Base-by-base conservation (phyloP, 1,139 yeast species). In the Blastobotrys ciferrii region DNA sequence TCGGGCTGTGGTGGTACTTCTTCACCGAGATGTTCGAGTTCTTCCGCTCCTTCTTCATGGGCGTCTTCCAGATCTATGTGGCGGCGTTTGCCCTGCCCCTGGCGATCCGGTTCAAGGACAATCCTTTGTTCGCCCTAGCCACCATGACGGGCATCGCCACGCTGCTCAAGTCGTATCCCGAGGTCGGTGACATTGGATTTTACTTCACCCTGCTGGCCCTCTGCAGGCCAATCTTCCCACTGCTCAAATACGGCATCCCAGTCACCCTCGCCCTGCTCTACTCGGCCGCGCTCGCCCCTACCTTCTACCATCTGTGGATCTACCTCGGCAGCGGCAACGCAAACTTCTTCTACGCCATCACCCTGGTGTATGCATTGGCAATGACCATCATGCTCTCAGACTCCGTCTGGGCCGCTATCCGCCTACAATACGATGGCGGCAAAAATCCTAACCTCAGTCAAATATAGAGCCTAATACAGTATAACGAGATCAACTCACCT, bases 1-100 rank as follows among this genome's bases (percentile, higher is more conserved):
- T 92, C 55, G 98, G 98, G 0, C 73, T 92, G 35, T 92, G 99
- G 99, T 92, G 99, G 99, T 92, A 92, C 70, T 81, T 91, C 59
- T 92, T 92, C 72, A 85, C 94, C 25, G 98, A 92, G 65, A 87
- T 92, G 82, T 92, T 92, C 69, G 94, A 84, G 48, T 87, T 82
- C 62, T 92, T 92, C 73, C 77, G 85, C 25, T 82, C 88, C 14
- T 89, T 92, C 64, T 92, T 87, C 71, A 71, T 84, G 37, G 83
- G 89, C 9, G 83, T 89, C 23, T 94, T 91, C 77, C 92, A 89
- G 62, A 61, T 91, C 42, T 88, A 82, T 67, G 69, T 82, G n/a
- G 71, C 80, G 28, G 69, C 84, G 2, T 87, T 87, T 63, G 74
- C 85, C 2, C 53, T 85, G 1, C 98, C 98, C 9, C 62, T 92